Base-by-base conservation (phyloP, 345 rosid species). In the Bruguiera gymnorhiza region DNA sequence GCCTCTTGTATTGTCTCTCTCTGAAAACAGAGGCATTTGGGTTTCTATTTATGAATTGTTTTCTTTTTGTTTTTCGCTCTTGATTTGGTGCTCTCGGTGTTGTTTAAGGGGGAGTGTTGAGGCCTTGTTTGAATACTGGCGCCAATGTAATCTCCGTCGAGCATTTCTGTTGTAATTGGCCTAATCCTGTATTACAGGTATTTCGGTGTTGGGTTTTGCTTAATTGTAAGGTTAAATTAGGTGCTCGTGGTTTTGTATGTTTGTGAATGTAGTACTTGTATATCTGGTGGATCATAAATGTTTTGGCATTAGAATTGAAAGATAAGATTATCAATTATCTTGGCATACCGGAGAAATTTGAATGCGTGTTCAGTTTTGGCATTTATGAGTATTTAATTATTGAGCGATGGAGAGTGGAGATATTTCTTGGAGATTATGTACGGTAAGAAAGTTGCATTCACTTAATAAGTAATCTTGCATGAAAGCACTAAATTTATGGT, bases 181-280 rank as follows among this genome's bases (percentile, higher is more conserved):
- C 97, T 58, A 95, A 95, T 68, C 96, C 97, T 37, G 62, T 83
- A 8, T 75, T 92, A 31, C 97, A 87, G 89, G 97, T 89, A 60
- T 31, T 7, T 48, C 20, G n/a, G 13, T 54, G 24, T n/a, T 20
- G 27, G 27, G 59, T 55, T n/a, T 55, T 21, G 27, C 27, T 55
- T 55, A 5, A 23, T 55, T 55, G 59, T 55, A 21, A 55, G 10
- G 59, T 18, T 55, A 23, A 23, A 55, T n/a, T 13, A n/a, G 5
- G 26, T 55, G 4, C 5, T 23, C 0, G 57, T 53, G 57, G 26
- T n/a, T 53, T 53, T 10, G 57, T 54, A 23, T 19, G 57, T 2
- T 39, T 10, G 15, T 39, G 16, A 10, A 39, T 10, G 16, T 39
- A 39, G 15, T 39, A 15, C 13, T 39, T 39, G 46, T 39, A 23